Base-by-base conservation (phyloP, 306 rosid species). In the Astragalus glycyphyllos region DNA sequence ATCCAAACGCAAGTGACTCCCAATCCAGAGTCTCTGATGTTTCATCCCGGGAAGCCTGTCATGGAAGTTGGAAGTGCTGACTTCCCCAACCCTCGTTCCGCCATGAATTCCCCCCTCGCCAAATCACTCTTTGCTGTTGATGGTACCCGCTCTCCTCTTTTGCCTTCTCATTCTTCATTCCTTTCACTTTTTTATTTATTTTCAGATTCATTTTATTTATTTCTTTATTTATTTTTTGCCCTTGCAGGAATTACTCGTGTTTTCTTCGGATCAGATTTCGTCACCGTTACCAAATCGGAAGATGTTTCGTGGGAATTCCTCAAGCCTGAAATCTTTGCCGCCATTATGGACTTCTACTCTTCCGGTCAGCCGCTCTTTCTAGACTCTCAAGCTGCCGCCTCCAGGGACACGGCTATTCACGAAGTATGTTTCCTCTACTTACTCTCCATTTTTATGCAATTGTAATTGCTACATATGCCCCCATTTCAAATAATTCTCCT, bases 61-160 rank as follows among this genome's bases (percentile, higher is more conserved):
- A 94, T 94, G 98, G 92, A 94, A 49, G 88, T 89, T 75, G 98
- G 97, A 5, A 94, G 98, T 65, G 79, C 97, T 15, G 98, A 94
- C 68, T 94, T 94, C 62, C 97, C 98, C 0, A 91, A 90, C 77
- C 77, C 95, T 8, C 97, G 97, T 41, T 40, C 94, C 0, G 92
- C 98, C 3, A 76, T 94, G 95, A 90, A 76, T 65, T 90, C 98
- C 15, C 89, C 96, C 0, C 86, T 94, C 10, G 98, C 96, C 0
- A 94, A 89, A 72, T 84, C 95, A 23, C 81, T 90, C 56, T 90
- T 81, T 14, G 89, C 91, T 7, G 79, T 90, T n/a, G 95, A 94
- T 47, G 96, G 98, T 65, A 8, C 31, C 3, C 2, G 0, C 7
- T 26, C 31, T 26, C 31, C 31, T 26, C 31, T 26, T 26, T 26